These are phyloP conservation scores for Diaporthe citrichinensis DNA, from an alignment of 2,329 filamentous ascomycete genomes.

Conservation along the genomic window DNA sequence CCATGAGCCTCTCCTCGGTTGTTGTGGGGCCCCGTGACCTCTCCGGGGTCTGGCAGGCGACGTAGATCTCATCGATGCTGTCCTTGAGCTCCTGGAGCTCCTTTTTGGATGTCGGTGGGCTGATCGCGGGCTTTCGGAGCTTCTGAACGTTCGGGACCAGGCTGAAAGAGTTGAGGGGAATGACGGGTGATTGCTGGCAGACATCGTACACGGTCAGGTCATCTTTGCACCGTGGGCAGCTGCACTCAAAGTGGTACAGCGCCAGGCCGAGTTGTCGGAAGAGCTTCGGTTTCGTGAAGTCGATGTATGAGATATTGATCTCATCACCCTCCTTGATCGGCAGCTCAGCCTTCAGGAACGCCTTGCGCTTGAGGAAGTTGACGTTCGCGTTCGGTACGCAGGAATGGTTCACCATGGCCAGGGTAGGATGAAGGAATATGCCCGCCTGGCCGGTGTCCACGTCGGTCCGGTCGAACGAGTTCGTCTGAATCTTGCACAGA, in stretches of 20 bases:
- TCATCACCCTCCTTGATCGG: slow-evolving; percentile 67
- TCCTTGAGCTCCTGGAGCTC: slow-evolving; percentile 47
- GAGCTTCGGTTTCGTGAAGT: slow-evolving; percentile 61
- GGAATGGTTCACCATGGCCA: slow-evolving; percentile 75
- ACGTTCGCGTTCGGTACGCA: slow-evolving; percentile 73
- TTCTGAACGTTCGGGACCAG: slow-evolving; percentile 57
- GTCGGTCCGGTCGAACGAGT: slow-evolving; percentile 71
- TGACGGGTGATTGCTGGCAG: slow-evolving; percentile 56
- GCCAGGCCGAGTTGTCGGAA: slow-evolving; percentile 59
- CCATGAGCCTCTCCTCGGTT: slow-evolving; percentile 34
- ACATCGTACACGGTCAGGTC: slow-evolving; percentile 70
- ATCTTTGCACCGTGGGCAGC: slow-evolving; percentile 63
- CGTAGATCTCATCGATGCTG: slow-evolving; percentile 51
- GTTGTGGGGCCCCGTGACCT: slow-evolving; percentile 37
- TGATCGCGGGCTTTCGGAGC: slow-evolving; percentile 51
- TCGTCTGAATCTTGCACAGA: slow-evolving; percentile 73
- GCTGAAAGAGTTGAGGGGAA: slow-evolving; percentile 61
- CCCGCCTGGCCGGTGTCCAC: slow-evolving; percentile 66
- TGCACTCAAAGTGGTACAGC: slow-evolving; percentile 68
- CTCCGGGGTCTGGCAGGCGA: slow-evolving; percentile 45
- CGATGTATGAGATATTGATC: slow-evolving; percentile 74
- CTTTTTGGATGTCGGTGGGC: slow-evolving; percentile 46
- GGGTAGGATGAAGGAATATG: slow-evolving; percentile 67
- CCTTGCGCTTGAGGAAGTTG: slow-evolving; percentile 66
- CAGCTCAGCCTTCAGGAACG: slow-evolving; percentile 64